phyloP scores from a whole-genome alignment of 805 yeast genomes.

The Nakazawaea wickerhamii region DNA sequence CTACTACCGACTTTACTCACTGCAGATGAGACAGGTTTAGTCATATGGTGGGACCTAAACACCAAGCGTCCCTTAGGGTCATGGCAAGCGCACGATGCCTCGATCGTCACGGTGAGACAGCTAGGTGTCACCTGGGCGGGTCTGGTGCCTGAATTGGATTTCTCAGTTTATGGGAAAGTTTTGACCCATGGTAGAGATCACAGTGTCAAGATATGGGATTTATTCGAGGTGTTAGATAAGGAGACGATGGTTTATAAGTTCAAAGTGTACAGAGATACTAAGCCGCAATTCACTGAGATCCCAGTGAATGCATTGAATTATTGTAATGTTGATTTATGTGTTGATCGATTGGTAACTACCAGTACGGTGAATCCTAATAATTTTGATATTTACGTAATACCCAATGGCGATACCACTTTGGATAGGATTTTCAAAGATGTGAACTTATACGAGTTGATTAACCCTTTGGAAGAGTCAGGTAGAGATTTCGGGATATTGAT shows the following conservation, averaged over 20 bases:
- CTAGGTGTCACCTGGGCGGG: constrained; percentile 30
- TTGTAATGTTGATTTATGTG: constrained; percentile 48
- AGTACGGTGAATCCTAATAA: constrained; percentile 57
- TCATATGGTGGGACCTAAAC: constrained; percentile 59
- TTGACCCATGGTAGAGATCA: constrained; percentile 70
- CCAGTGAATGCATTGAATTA: constrained; percentile 75
- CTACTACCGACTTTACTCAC: constrained; percentile 38
- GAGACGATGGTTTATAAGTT: constrained; percentile 16
- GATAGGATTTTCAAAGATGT: constrained; percentile 30
- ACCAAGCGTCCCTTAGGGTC: constrained; percentile 49
- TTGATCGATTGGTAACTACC: constrained; percentile 44
- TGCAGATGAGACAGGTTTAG: constrained; percentile 59
- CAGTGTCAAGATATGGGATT: constrained; percentile 41
- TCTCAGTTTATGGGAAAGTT: constrained; percentile 33
- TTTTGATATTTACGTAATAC: constrained; percentile 54
- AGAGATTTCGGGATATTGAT: constrained; percentile 59
- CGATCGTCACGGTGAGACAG: constrained; percentile 46
- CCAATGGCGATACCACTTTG: constrained; percentile 11
- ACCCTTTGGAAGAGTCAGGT: constrained; percentile 17
- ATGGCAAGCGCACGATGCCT: constrained; percentile 56
- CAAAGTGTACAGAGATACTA: constrained; percentile 12
- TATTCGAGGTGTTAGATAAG: constrained; percentile 19
- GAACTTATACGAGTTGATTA: constrained; percentile 23
- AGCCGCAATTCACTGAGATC: constrained; percentile 34
- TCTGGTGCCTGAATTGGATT: constrained; percentile 19